A percentile compares a stretch with the other conserved stretches of the same genome.
phyloP scores from a whole-genome alignment of 192 early-diverging fungal species.

The Backusella luteola region DNA sequence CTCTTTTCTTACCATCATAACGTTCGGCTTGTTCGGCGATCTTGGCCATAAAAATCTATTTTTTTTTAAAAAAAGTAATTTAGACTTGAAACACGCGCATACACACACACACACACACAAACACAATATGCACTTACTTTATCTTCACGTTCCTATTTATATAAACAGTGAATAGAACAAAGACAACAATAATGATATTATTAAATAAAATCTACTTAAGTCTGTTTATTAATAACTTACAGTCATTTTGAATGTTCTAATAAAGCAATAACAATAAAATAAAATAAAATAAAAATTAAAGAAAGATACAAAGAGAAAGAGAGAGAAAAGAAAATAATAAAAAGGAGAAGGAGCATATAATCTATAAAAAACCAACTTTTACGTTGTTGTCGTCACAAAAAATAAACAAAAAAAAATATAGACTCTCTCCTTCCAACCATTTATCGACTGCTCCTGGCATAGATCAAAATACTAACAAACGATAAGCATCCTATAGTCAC shows the following conservation, averaged over 20 bases:
- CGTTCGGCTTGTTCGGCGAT: constrained; percentile 98
- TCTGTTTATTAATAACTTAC: background rate
- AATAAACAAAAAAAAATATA: background rate
- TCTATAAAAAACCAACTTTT: background rate
- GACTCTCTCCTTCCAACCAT: too few relatives aligned
- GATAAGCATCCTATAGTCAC: background rate
- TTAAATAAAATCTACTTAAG: background rate
- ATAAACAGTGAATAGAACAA: background rate
- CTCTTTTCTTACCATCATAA: constrained; percentile 79
- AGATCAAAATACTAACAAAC: background rate
- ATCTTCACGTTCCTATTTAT: constrained; percentile 38
- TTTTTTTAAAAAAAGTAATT: background rate
- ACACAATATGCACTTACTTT: constrained; percentile 24
- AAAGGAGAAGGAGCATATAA: background rate
- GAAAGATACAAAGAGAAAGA: background rate
- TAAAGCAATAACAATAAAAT: background rate
- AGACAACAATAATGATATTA: too few relatives aligned
- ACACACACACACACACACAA: background rate
- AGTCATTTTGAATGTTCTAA: background rate
- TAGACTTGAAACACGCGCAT: too few relatives aligned
- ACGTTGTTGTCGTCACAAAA: background rate
- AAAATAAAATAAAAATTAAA: background rate
- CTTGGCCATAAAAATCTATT: constrained; percentile 92
- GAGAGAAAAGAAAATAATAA: background rate
- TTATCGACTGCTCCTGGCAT: background rate